phyloP scores from a whole-genome alignment of 2,329 filamentous ascomycete genomes.

The Aspergillus amoenus region DNA sequence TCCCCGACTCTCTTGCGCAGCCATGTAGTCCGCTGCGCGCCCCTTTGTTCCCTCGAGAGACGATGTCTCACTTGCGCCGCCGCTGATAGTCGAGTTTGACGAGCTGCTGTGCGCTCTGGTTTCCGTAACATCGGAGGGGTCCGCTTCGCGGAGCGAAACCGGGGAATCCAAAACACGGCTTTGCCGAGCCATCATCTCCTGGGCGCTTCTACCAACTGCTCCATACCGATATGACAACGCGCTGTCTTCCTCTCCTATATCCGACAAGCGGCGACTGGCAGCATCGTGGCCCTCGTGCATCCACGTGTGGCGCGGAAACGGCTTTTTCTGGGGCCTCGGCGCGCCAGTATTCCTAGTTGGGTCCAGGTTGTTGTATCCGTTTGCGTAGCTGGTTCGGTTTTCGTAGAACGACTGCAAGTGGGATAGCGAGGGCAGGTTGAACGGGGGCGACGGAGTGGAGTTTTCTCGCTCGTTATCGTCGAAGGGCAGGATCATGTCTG shows the following conservation, averaged over 20 bases:
- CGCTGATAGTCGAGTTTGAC: conserved; percentile 39
- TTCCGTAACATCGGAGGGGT: conserved; percentile 53
- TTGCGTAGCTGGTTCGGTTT: conserved; percentile 14
- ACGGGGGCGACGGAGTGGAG: conserved; percentile 54
- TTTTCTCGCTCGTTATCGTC: conserved; percentile 55
- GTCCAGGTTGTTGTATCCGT: conserved; percentile 11
- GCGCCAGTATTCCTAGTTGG: not conserved
- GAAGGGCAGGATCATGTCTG: conserved; percentile 89
- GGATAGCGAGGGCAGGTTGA: conserved; percentile 48
- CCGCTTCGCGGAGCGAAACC: conserved; percentile 45
- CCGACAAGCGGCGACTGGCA: conserved; percentile 43
- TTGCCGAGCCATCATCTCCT: not conserved
- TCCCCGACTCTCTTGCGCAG: conserved; percentile 5
- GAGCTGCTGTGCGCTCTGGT: conserved; percentile 32
- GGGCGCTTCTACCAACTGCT: conserved; percentile 1
- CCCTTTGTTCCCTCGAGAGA: conserved; percentile 15
- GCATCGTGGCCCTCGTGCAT: conserved; percentile 37
- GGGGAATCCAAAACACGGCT: conserved; percentile 15
- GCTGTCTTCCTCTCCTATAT: conserved; percentile 47
- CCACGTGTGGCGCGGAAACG: conserved; percentile 36
- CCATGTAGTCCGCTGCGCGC: conserved; percentile 1
- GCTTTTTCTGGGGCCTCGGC: conserved; percentile 25
- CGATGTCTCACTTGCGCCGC: conserved; percentile 28
- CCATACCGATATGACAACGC: conserved; percentile 22
- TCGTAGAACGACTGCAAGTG: conserved; percentile 39